These are phyloP conservation scores for Betula pendula DNA, from an alignment of 306 rosid genomes.

Conservation along the genomic window DNA sequence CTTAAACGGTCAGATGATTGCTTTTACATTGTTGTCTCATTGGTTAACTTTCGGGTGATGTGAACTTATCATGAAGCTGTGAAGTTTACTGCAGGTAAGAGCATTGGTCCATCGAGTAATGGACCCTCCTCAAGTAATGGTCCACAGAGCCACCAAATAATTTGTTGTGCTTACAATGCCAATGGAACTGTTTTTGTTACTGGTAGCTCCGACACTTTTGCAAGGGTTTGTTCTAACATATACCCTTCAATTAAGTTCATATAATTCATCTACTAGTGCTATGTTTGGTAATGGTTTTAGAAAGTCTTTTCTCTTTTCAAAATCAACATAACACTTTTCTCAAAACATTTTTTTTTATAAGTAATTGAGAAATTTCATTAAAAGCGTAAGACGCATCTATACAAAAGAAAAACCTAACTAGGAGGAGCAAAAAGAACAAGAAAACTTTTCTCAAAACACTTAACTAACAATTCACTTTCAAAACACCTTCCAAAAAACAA, in stretches of 20 bases:
- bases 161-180: constrained; percentile 88
- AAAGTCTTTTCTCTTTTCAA: too few relatives aligned
- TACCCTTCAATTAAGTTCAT: constrained; percentile 27
- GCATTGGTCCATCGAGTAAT: constrained; percentile 49
- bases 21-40: constrained; percentile 20
- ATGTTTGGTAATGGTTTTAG: too few relatives aligned
- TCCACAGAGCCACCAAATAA: constrained; percentile 66
- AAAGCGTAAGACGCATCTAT: too few relatives aligned
- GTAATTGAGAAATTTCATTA: too few relatives aligned
- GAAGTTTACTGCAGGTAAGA: constrained; percentile 62
- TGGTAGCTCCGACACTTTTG: constrained; percentile 88
- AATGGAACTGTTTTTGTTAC: constrained; percentile 90
- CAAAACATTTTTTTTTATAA: too few relatives aligned
- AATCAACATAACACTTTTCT: too few relatives aligned
- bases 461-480: too few relatives aligned
- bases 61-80: constrained; percentile 5
- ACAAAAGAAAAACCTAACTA: too few relatives aligned
- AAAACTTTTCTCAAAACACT: too few relatives aligned
- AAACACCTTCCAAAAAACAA: too few relatives aligned
- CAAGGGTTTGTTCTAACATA: constrained; percentile 58
- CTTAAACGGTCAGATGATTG: constrained; percentile 57
- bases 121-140: constrained; percentile 63
- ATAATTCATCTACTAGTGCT: constrained; percentile 16
- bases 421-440: too few relatives aligned
- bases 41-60: constrained; percentile 8